Base-by-base conservation (phyloP, 768 basidiomycete species). In the Rubroboletus pulcherrimus region DNA sequence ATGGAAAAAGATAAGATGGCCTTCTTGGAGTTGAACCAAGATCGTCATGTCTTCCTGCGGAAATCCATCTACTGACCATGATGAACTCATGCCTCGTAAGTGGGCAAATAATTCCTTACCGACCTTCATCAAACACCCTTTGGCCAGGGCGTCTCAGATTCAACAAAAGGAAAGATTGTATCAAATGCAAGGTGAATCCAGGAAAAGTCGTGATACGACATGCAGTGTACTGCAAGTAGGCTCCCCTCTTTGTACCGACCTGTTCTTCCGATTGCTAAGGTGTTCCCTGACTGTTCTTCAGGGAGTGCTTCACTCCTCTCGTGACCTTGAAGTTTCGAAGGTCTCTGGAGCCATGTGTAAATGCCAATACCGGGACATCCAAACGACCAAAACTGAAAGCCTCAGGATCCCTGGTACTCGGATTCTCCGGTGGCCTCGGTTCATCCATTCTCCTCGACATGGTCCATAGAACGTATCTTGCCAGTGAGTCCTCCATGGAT, bases 211-310 rank as follows among this genome's bases (percentile, higher is more conserved):
- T 91, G 46, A 82, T 91, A 53, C 79, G 89, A 40, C 88, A 92
- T 67, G 83, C 87, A 14, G 86, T 89, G 19, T 93, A 92, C 65
- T 93, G 91, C 88, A 89, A 84, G 90, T 90, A 63, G 63, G 82
- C 64, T 34, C 4, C 3, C 4, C 12, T 39, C 38, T 15, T 37
- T 15, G 7, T 19, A 11, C 19, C 15, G 12, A 26, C 19, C 3
- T 38, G 78, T 59, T 44, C 21, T 24, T 34, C 38, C 9, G 10
- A 44, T 48, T 9, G 3, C 14, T 34, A 19, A 31, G 7, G 7
- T 1, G 1, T 35, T n/a, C 11, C 21, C 26, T 41, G 37, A 41
- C 39, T 39, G 10, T 7, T 31, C 39, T 26, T 4, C 61, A 87
- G 85, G 70, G 79, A 76, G 5, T 91, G 89, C 63, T 90, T 92